Evolutionary conservation across 2,329 filamentous ascomycete genomes (phyloP).

Genomic region (Trichoderma sp.): DNA sequence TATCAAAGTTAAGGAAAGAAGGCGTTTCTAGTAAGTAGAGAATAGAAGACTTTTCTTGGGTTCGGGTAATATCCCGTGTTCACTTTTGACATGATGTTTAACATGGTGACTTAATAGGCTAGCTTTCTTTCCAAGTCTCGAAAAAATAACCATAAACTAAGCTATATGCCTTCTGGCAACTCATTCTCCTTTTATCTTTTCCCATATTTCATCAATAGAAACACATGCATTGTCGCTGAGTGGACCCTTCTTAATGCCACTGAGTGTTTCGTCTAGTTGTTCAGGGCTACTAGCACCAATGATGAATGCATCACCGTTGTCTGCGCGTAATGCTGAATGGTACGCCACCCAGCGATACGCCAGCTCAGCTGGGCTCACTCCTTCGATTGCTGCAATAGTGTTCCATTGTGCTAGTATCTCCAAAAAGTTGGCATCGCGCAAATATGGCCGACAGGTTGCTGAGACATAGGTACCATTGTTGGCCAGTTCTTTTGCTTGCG

Average conservation of each 20-base stretch:
- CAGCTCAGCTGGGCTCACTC: slow-evolving; percentile 12
- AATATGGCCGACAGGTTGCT: slow-evolving; percentile 21
- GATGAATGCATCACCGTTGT: neutral
- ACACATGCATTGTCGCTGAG: neutral
- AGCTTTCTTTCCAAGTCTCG: neutral
- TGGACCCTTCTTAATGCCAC: neutral
- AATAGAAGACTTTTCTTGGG: neutral
- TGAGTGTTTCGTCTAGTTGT: neutral
- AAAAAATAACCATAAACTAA: neutral
- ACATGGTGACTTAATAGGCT: neutral
- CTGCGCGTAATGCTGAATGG: neutral
- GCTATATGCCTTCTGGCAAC: neutral
- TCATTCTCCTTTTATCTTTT: neutral
- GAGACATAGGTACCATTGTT: neutral
- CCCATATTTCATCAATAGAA: neutral
- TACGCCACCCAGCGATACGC: neutral
- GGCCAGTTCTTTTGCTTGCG: slow-evolving; percentile 17
- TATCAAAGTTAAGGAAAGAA: neutral
- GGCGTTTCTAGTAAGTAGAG: neutral
- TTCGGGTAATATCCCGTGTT: neutral
- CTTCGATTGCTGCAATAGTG: slow-evolving; percentile 16
- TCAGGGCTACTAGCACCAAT: neutral
- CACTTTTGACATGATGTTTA: neutral
- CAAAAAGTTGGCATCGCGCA: slow-evolving; percentile 14
- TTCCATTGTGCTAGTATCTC: slow-evolving; percentile 19